These are phyloP conservation scores for Fraxinus greggii DNA, from an alignment of 305 asterid genomes.

Conservation along the genomic window DNA sequence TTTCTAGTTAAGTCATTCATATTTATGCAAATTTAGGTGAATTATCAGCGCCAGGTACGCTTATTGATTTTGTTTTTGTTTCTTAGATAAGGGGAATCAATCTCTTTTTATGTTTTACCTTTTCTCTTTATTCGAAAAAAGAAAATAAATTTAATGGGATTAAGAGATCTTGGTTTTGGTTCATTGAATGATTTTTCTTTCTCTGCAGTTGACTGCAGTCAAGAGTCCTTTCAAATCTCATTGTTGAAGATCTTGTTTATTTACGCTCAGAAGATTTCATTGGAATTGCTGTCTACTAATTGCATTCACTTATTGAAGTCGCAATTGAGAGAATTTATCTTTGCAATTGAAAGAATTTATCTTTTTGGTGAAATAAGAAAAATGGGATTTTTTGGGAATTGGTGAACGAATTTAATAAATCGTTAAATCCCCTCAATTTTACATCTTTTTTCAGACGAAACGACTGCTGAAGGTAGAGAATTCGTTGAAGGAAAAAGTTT, in stretches of 20 bases:
- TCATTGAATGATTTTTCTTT: slow-evolving; percentile 12
- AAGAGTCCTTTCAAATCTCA: slow-evolving; percentile 1
- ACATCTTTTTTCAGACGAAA: background rate
- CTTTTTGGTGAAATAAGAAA: background rate
- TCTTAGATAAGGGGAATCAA: slow-evolving; percentile 24
- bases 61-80: slow-evolving; percentile 14
- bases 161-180: slow-evolving; percentile 25
- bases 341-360: background rate
- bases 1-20: background rate
- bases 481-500: background rate
- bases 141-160: slow-evolving; percentile 15
- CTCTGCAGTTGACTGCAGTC: slow-evolving; percentile 11
- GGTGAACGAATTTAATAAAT: background rate
- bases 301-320: slow-evolving; percentile 1
- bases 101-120: slow-evolving; percentile 7
- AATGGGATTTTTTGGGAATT: slow-evolving; percentile 6
- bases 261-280: background rate
- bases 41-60: slow-evolving; percentile 33
- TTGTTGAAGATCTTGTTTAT: background rate
- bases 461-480: background rate
- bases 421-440: background rate
- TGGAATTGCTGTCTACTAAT: background rate
- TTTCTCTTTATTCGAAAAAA: slow-evolving; percentile 22
- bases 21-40: slow-evolving; percentile 12
- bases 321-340: slow-evolving; percentile 3